Conservation (phyloP, 129 eudicot genomes). For the Erigeron canadensis region DNA sequence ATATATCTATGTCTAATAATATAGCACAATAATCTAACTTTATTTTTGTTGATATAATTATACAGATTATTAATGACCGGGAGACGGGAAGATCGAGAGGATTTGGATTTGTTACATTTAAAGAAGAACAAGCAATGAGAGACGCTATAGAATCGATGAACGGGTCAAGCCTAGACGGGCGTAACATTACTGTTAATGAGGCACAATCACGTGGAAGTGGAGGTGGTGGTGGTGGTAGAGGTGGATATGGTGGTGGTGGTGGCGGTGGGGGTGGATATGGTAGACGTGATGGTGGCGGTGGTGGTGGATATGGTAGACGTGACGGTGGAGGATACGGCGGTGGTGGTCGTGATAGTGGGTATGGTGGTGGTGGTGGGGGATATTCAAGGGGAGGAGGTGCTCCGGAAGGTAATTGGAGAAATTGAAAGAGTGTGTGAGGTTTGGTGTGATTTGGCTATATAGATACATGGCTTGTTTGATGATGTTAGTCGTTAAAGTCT, state of each 20-base stretch:
- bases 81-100: slow-evolving; percentile 95
- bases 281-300: slow-evolving; percentile 33
- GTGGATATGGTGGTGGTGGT: slow-evolving; percentile 38
- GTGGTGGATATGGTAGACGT: background rate
- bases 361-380: background rate
- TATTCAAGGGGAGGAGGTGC: slow-evolving; percentile 2
- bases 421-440: background rate
- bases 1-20: no score
- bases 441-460: background rate
- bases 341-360: no score
- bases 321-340: background rate
- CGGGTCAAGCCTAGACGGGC: slow-evolving; percentile 86
- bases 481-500: background rate
- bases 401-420: slow-evolving; percentile 3
- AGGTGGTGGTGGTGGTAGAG: slow-evolving; percentile 53
- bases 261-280: slow-evolving; percentile 30
- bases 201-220: slow-evolving; percentile 85
- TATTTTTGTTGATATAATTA: no score
- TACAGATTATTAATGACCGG: slow-evolving; percentile 74
- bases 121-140: slow-evolving; percentile 64
- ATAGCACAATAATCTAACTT: no score
- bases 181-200: slow-evolving; percentile 89
- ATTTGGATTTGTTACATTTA: slow-evolving; percentile 81
- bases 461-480: background rate
- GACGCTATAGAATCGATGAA: slow-evolving; percentile 88